Base-by-base conservation (phyloP, 2,329 filamentous ascomycete species). In the Lachnellula cervina region DNA sequence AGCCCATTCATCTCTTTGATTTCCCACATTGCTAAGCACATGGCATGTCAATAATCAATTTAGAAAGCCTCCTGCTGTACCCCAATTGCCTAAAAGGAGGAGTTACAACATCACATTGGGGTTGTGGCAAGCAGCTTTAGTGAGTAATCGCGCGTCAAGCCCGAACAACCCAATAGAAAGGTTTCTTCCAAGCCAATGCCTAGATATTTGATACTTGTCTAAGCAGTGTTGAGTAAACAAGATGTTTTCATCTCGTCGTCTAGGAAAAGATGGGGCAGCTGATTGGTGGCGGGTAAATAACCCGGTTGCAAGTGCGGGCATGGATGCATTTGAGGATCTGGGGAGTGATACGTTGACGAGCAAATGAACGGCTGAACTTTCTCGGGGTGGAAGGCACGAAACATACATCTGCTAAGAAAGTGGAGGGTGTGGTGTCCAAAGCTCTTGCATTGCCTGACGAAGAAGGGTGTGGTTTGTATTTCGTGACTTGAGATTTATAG, bases 321-420 rank as follows among this genome's bases (percentile, higher is more conserved):
- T n/a, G n/a, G 14, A 14, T n/a, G 6, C 14, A 2, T 7, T 5
- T 2, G 37, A 37, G 4, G 34, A 37, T 37, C 34, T 74, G 16
- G 9, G 35, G 11, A 37, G 5, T 3, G 35, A 37, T 37, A 2
- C 35, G 35, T 37, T 11, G 4, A 11, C 35, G 5, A 37, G 35
- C 35, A 16, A 4, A 21, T 21, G 21, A 21, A 4, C 2, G 21
- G 2, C 21, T 4, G 21, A 21, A 21, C 21, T 21, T 21, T 21
- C 21, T 21, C 21, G 21, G 21, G 21, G 21, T 21, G 21, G 2
- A 21, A 21, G 21, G 21, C 21, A 21, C 21, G 21, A 21, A 21
- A 21, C 21, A 2, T 21, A 21, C 2, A 21, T 21, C 21, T 21
- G 21, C 21, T 21, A 21, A 4, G 21, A 21, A 21, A 21, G 21